These are phyloP conservation scores for Talaromyces sp. DNA, from an alignment of 2,329 filamentous ascomycete genomes.

Conservation along the genomic window DNA sequence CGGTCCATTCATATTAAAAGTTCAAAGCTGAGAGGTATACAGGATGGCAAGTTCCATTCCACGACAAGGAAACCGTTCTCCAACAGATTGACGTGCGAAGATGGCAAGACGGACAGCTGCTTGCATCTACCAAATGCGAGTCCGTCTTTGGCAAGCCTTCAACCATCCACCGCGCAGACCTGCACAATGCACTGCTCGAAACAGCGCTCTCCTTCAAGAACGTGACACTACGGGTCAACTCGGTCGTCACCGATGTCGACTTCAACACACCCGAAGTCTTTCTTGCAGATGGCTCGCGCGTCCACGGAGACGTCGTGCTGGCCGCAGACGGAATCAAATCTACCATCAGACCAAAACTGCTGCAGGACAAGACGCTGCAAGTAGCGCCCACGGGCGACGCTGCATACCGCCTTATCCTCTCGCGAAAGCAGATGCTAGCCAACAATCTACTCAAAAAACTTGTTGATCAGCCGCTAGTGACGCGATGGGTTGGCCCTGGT, in stretches of 20 bases:
- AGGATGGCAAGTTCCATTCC: slow-evolving; percentile 33
- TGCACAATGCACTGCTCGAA: slow-evolving; percentile 29
- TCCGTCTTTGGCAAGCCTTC: slow-evolving; percentile 30
- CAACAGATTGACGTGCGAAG: slow-evolving; percentile 32
- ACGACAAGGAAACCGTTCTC: slow-evolving; percentile 27
- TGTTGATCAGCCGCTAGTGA: slow-evolving; percentile 62
- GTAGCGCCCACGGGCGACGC: slow-evolving; percentile 59
- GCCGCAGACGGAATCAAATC: slow-evolving; percentile 54
- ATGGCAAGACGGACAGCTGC: slow-evolving; percentile 29
- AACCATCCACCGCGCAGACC: slow-evolving; percentile 32
- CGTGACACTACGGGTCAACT: slow-evolving; percentile 26
- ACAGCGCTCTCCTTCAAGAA: slow-evolving; percentile 24
- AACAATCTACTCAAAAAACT: slow-evolving; percentile 65
- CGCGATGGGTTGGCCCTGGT: slow-evolving; percentile 70
- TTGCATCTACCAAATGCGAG: slow-evolving; percentile 29
- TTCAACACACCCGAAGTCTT: slow-evolving; percentile 26
- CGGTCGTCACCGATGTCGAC: slow-evolving; percentile 20
- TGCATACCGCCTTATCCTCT: slow-evolving; percentile 73
- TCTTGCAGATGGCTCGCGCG: slow-evolving; percentile 20
- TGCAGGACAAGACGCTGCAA: slow-evolving; percentile 23
- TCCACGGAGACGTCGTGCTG: slow-evolving; percentile 44
- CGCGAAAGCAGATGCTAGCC: slow-evolving; percentile 59
- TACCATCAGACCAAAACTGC: slow-evolving; percentile 36
- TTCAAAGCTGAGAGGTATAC: background rate
- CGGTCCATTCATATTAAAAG: background rate